Evolutionary conservation across 1,284 basidiomycete genomes (phyloP).

Genomic region (Meripilus lineatus): DNA sequence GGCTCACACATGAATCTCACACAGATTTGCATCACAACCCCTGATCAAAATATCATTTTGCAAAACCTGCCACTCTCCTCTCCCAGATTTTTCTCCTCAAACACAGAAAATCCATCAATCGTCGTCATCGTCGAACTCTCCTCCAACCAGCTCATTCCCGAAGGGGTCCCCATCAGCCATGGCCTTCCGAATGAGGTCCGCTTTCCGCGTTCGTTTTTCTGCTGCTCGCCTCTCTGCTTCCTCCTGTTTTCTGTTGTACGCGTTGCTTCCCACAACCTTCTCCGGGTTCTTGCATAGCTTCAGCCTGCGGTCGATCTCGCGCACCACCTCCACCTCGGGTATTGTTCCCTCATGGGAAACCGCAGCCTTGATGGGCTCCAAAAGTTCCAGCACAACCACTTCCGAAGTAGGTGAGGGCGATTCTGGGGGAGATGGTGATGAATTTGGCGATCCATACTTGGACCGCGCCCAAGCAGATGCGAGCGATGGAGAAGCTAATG

Average conservation of each 20-base stretch:
- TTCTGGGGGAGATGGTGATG: constrained; percentile 11
- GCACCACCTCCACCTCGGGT: constrained; percentile 78
- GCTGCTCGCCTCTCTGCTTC: constrained; percentile 61
- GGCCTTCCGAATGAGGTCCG: constrained; percentile 45
- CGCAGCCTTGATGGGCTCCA: constrained; percentile 52
- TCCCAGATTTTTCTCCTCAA: no score
- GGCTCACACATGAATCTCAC: no score
- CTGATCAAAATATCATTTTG: no score
- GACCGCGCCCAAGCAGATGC: constrained; percentile 59
- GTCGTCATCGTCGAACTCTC: constrained; percentile 41
- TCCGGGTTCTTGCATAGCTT: constrained; percentile 90
- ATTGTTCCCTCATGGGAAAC: constrained; percentile 55
- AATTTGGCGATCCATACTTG: constrained; percentile 36
- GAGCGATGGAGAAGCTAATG: constrained; percentile 56
- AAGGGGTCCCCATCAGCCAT: constrained; percentile 62
- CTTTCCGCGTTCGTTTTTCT: constrained; percentile 64
- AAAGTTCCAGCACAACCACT: constrained; percentile 26
- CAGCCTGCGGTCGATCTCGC: constrained; percentile 81
- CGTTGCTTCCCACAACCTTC: constrained; percentile 82
- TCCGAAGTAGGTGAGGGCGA: constrained; percentile 12
- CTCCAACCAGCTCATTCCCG: constrained; percentile 43
- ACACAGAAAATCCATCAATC: no score
- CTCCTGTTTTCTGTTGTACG: constrained; percentile 62
- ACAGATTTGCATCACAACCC: no score
- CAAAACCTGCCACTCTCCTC: no score